Conservation (phyloP, 2,329 filamentous ascomycete species). For the Aspergillus jensenii region DNA sequence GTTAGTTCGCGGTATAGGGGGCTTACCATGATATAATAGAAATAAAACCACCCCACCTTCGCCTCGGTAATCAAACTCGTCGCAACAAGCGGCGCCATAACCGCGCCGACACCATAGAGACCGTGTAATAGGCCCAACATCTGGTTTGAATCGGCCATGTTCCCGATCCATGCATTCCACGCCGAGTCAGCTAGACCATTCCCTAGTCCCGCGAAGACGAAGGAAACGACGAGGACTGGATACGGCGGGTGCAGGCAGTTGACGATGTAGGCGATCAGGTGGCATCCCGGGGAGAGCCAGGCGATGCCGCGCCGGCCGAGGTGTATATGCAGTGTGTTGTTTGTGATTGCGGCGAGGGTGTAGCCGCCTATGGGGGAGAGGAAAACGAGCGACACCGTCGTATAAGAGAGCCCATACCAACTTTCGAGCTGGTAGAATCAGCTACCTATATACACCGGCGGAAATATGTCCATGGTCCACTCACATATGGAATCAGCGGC, state of each 20-base stretch:
- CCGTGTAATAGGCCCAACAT: constrained; percentile 72
- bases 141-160: constrained; percentile 72
- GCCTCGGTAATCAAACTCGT: constrained; percentile 70
- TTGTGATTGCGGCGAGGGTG: constrained; percentile 46
- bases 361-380: constrained; percentile 51
- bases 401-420: constrained; percentile 49
- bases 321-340: constrained; percentile 42
- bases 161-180: constrained; percentile 66
- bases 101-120: constrained; percentile 71
- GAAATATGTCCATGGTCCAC: constrained; percentile 16
- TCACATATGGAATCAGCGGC: constrained; percentile 53
- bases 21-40: constrained; percentile 74
- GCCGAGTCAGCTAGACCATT: constrained; percentile 52
- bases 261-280: constrained; percentile 39
- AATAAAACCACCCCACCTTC: constrained; percentile 65
- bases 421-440: constrained; percentile 41
- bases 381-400: constrained; percentile 51
- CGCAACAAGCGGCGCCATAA: constrained; percentile 67
- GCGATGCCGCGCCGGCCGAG: constrained; percentile 71
- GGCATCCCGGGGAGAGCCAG: constrained; percentile 57
- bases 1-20: no score
- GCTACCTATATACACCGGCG: no score
- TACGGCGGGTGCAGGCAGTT: constrained; percentile 43
- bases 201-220: constrained; percentile 43
- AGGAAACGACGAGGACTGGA: constrained; percentile 41